phyloP scores from a whole-genome alignment of 108 stramenopile species.

The Asterionellopsis glacialis region DNA sequence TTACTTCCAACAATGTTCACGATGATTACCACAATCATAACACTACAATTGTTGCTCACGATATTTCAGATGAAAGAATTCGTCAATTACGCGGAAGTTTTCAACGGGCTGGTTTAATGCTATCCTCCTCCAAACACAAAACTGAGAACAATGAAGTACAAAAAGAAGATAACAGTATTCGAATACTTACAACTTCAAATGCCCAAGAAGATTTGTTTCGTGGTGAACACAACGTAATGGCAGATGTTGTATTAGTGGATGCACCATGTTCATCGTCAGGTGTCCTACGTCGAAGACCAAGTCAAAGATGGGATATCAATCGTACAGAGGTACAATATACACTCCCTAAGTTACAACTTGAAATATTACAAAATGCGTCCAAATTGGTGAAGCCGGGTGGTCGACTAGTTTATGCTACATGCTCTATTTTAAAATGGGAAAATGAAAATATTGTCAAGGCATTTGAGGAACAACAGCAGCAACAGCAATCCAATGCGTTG shows the following conservation, averaged over 20 bases:
- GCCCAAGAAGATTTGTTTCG: background rate
- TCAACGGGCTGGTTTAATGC: conserved; percentile 28
- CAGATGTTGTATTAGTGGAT: conserved; percentile 44
- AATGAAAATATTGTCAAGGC: conserved; percentile 29
- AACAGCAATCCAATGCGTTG: conserved; percentile 4
- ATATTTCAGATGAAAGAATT: conserved; percentile 33
- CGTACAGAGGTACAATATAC: conserved; percentile 15
- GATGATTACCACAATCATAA: no score
- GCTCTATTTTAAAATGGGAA: conserved; percentile 35
- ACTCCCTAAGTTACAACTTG: conserved; percentile 28
- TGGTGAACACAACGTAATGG: conserved; percentile 19
- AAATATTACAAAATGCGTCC: conserved; percentile 31
- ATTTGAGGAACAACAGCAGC: conserved; percentile 31
- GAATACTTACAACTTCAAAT: background rate
- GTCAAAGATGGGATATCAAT: conserved; percentile 37
- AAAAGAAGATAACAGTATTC: background rate
- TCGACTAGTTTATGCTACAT: conserved; percentile 42
- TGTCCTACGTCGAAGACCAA: conserved; percentile 37
- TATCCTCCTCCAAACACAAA: no score
- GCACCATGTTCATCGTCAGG: conserved; percentile 46
- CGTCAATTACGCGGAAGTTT: conserved; percentile 44
- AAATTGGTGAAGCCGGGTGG: conserved; percentile 23
- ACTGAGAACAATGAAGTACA: no score
- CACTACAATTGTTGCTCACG: conserved; percentile 37
- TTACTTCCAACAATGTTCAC: no score